A percentile compares a stretch with the other conserved stretches of the same genome.
phyloP scores from a whole-genome alignment of 1,284 basidiomycete genomes.

The Marasmius sp. region DNA sequence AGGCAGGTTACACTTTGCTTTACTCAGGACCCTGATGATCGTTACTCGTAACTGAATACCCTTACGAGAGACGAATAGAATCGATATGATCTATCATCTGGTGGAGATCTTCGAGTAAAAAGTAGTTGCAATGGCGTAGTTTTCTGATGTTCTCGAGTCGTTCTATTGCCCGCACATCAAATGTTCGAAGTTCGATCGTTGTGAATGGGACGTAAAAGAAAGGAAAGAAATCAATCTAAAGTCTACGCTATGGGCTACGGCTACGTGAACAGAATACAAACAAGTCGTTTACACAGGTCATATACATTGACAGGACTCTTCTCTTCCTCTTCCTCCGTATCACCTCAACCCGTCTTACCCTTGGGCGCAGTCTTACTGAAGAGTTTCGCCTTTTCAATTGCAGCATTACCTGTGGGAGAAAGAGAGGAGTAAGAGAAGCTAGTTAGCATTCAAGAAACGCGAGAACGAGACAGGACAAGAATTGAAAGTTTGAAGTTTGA shows the following conservation, averaged over 20 bases:
- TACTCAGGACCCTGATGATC: neutral
- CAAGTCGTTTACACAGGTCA: neutral
- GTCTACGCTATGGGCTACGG: neutral
- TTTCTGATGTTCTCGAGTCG: no score
- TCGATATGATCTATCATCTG: conserved; percentile 24
- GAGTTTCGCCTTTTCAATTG: conserved; percentile 91
- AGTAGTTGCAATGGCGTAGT: no score
- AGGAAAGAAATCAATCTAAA: no score
- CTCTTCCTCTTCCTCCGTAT: neutral
- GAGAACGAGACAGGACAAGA: neutral
- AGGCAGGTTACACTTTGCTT: neutral
- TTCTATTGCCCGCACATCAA: no score
- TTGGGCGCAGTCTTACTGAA: conserved; percentile 78
- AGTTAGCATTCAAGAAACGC: neutral
- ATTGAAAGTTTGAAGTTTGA: neutral
- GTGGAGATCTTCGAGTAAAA: no score
- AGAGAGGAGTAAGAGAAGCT: conserved; percentile 14
- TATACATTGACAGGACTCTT: neutral
- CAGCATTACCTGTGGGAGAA: conserved; percentile 51
- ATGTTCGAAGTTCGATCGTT: no score
- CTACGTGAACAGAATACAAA: neutral
- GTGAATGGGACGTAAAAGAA: no score
- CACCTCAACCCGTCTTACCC: conserved; percentile 44
- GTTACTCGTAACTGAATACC: neutral
- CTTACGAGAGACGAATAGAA: neutral